These are phyloP conservation scores for Serendipita sp. DNA, from an alignment of 768 basidiomycete genomes.

Conservation along the genomic window DNA sequence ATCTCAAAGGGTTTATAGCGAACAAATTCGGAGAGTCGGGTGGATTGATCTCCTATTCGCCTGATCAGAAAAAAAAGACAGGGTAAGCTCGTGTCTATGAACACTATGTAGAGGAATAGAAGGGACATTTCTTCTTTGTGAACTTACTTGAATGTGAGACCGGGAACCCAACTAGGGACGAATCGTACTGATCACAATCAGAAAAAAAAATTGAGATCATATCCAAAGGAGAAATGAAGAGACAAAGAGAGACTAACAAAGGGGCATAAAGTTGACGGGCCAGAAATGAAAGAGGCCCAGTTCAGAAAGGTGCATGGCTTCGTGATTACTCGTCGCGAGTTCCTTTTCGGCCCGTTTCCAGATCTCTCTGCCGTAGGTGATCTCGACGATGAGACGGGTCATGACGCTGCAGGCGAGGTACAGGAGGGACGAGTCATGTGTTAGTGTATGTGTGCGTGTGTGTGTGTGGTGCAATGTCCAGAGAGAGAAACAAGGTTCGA, in stretches of 20 bases:
- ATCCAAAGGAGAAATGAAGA: background rate
- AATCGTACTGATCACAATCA: background rate
- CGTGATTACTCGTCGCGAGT: background rate
- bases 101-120: too few species aligned
- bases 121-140: background rate
- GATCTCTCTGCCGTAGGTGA: slow-evolving; percentile 1
- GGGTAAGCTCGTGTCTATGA: too few species aligned
- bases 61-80: background rate
- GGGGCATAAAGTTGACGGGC: background rate
- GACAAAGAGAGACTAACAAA: background rate
- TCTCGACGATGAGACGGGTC: background rate
- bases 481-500: background rate
- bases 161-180: background rate
- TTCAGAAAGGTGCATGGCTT: background rate
- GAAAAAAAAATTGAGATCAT: background rate
- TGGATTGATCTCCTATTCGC: background rate
- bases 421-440: too few species aligned
- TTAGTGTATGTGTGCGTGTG: too few species aligned
- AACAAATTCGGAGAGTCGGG: background rate
- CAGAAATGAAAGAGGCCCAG: background rate
- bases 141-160: background rate
- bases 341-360: background rate
- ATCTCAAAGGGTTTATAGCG: background rate
- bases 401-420: background rate
- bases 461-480: background rate